Conservation (phyloP, 2,329 filamentous ascomycete genomes). For the Xylaria sp. region DNA sequence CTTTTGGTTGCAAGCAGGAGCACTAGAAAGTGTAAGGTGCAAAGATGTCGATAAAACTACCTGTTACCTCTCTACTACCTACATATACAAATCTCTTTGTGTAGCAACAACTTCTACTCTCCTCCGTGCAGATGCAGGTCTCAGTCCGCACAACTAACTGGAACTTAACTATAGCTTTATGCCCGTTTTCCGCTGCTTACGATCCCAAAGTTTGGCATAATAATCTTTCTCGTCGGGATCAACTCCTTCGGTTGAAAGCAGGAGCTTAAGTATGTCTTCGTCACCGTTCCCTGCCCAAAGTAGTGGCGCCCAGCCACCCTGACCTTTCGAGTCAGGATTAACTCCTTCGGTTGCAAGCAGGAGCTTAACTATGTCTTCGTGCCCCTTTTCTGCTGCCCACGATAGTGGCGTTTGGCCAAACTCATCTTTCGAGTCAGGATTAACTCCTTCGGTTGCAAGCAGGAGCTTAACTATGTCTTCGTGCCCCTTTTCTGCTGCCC, state of each 20-base stretch:
- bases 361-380: not conserved
- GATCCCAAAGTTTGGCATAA: too few species aligned
- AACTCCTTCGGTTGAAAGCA: too few species aligned
- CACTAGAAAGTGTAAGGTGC: too few species aligned
- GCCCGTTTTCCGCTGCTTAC: not conserved
- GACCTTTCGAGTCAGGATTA: not conserved
- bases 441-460: too few species aligned
- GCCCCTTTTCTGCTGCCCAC: not conserved
- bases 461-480: conserved; percentile 1
- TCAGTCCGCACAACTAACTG: too few species aligned
- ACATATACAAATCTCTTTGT: too few species aligned
- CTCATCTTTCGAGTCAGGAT: not conserved
- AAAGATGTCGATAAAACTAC: too few species aligned
- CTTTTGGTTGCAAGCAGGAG: too few species aligned
- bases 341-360: not conserved
- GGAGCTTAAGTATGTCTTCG: not conserved
- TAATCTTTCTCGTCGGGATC: not conserved
- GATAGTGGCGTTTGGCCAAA: not conserved
- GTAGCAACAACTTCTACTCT: too few species aligned
- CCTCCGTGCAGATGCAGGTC: too few species aligned
- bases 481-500: not conserved
- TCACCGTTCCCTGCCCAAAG: not conserved
- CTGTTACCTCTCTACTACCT: too few species aligned
- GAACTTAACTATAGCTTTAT: conserved; percentile 8
- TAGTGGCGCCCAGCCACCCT: not conserved